Conservation (phyloP, 306 rosid genomes). For the Crataegus laevigata region DNA sequence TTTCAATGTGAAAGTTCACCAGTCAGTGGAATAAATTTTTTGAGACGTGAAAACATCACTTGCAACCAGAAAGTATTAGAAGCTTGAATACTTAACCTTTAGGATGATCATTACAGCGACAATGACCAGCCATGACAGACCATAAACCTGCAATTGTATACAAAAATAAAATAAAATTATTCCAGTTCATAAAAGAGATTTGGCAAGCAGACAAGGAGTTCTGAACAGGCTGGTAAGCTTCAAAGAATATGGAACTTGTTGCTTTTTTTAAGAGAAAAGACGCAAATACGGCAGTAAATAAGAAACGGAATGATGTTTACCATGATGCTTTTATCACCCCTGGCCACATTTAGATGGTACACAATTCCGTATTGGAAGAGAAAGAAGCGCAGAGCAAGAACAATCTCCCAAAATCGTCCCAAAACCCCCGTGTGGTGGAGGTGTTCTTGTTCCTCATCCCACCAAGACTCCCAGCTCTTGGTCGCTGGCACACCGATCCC, state of each 20-base stretch:
- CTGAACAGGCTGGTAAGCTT: not conserved
- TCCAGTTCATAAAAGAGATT: not conserved
- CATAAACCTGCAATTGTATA: slow-evolving; percentile 63
- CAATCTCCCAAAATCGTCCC: slow-evolving; percentile 66
- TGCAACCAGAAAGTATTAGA: slow-evolving; percentile 7
- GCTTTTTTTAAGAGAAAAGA: slow-evolving; percentile 17
- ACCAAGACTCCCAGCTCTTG: slow-evolving; percentile 99
- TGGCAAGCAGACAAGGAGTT: not conserved
- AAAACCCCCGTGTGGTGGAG: slow-evolving; percentile 56
- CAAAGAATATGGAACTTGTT: not conserved
- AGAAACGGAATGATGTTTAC: slow-evolving; percentile 29
- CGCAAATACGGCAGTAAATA: slow-evolving; percentile 6
- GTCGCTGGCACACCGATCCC: slow-evolving; percentile 90
- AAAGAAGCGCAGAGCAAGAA: slow-evolving; percentile 74
- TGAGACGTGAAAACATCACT: slow-evolving; percentile 7
- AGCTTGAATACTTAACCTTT: slow-evolving; percentile 48
- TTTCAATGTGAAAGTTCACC: slow-evolving; percentile 17
- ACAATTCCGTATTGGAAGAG: slow-evolving; percentile 89
- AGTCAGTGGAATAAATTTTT: slow-evolving; percentile 5
- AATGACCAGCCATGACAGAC: slow-evolving; percentile 90
- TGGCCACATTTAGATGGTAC: slow-evolving; percentile 69
- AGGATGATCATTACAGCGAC: slow-evolving; percentile 73
- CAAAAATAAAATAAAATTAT: not conserved
- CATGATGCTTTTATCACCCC: slow-evolving; percentile 63
- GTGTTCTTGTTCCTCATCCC: slow-evolving; percentile 99